Evolutionary conservation across 805 yeast species (phyloP).

Genomic region (Maudiozyma serrabonitensis): DNA sequence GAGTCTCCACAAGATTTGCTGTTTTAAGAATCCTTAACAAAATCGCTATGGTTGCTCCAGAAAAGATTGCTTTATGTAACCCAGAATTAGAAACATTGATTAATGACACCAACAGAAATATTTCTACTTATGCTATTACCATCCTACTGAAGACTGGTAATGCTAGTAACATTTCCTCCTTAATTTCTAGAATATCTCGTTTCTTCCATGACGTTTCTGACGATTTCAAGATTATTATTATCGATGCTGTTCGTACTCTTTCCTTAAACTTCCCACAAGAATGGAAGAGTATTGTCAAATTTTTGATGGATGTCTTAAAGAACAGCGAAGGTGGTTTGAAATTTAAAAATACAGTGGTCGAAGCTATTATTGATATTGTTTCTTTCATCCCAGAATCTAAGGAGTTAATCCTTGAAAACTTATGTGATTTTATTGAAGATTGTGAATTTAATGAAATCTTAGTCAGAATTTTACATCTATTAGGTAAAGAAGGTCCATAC

Average conservation of each 20-base stretch:
- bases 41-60: slow-evolving; percentile 74
- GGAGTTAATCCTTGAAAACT: slow-evolving; percentile 71
- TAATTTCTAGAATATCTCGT: slow-evolving; percentile 76
- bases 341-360: slow-evolving; percentile 81
- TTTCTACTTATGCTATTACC: slow-evolving; percentile 95
- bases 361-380: slow-evolving; percentile 86
- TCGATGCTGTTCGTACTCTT: slow-evolving; percentile 87
- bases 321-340: slow-evolving; percentile 78
- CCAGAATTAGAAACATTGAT: slow-evolving; percentile 78
- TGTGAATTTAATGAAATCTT: slow-evolving; percentile 92
- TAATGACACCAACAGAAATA: slow-evolving; percentile 79
- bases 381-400: slow-evolving; percentile 77
- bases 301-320: slow-evolving; percentile 74
- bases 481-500: slow-evolving; percentile 91
- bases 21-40: slow-evolving; percentile 86
- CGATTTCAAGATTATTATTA: slow-evolving; percentile 88
- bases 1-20: slow-evolving; percentile 83
- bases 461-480: slow-evolving; percentile 81
- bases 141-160: slow-evolving; percentile 93
- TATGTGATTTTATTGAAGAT: slow-evolving; percentile 96
- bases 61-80: slow-evolving; percentile 68
- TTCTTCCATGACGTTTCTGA: slow-evolving; percentile 92
- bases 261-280: slow-evolving; percentile 90
- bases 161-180: slow-evolving; percentile 77
- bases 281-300: slow-evolving; percentile 70